Base-by-base conservation (phyloP, 805 yeast genomes). In the Ogataea methanolica region DNA sequence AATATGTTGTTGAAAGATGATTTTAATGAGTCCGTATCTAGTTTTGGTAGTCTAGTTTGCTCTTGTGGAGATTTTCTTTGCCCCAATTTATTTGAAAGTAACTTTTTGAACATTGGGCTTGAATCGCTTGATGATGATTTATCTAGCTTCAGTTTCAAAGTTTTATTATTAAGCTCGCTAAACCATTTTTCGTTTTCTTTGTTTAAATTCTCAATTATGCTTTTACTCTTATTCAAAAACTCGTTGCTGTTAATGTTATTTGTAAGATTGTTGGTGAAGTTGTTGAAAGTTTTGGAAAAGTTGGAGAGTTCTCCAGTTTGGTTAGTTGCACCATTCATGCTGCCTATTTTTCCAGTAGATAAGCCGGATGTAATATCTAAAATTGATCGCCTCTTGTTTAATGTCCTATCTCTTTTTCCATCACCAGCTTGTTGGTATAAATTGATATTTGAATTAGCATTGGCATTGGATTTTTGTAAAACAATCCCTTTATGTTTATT, bases 111-210 rank as follows among this genome's bases (percentile, higher is more conserved):
- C 33, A 46, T 33, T 26, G 48, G 43, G 21, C 17, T 35, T 17
- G 39, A 21, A 14, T 39, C 36, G 17, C n/a, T 36, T 6, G 21
- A 19, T 4, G 21, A 19, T 19, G 21, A 12, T n/a, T 39, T 47
- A 17, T 45, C 54, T 6, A 43, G 9, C 21, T 47, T 56, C 39
- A 54, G 37, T 19, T 45, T 48, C 9, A 46, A 44, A 4, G 56
- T 54, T n/a, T 40, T 50, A 16, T 21, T 49, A 22, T 50, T 53
- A 16, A 53, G 33, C 6, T 51, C 57, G 11, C 44, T 51, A n/a
- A 60, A 33, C 57, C 58, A 61, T 39, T 50, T 58, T 19, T 55
- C 61, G 45, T 57, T 57, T 35, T 54, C 63, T 26, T 50, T 51
- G 33, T 58, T 59, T 42, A 62, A 41, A 33, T 57, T 51, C 19